These are phyloP conservation scores for Boletus patriciae DNA, from an alignment of 768 basidiomycete genomes.

Conservation along the genomic window DNA sequence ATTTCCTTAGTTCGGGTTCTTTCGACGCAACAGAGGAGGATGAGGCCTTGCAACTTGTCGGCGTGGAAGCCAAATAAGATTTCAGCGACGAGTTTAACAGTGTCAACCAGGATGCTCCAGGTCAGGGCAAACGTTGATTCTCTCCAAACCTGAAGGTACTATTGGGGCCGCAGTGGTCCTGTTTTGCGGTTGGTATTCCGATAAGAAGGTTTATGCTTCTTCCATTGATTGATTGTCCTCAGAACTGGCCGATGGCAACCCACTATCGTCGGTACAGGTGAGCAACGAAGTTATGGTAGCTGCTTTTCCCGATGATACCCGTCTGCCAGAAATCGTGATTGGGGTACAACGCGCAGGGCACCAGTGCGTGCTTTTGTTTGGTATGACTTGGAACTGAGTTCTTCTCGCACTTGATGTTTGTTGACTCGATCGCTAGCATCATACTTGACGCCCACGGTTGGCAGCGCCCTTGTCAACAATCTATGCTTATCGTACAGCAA, in stretches of 20 bases:
- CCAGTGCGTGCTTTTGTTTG: constrained; percentile 57
- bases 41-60: too few species aligned
- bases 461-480: constrained; percentile 59
- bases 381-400: constrained; percentile 29
- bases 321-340: constrained; percentile 46
- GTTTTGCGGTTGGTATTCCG: constrained; percentile 64
- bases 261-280: constrained; percentile 57
- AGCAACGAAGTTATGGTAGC: not conserved
- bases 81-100: too few species aligned
- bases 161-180: constrained; percentile 49
- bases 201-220: constrained; percentile 47
- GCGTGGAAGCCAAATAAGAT: too few species aligned
- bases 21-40: too few species aligned
- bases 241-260: too few species aligned
- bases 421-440: constrained; percentile 35
- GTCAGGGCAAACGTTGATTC: too few species aligned
- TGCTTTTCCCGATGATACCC: not conserved
- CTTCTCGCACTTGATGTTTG: not conserved
- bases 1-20: too few species aligned
- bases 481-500: constrained; percentile 66
- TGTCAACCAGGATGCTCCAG: too few species aligned
- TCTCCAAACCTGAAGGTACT: too few species aligned
- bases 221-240: not conserved
- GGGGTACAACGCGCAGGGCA: constrained; percentile 50
- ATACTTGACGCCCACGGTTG: constrained; percentile 56